Conservation (phyloP, 129 eudicot genomes). For the Chrysanthemum lavandulifolium region DNA sequence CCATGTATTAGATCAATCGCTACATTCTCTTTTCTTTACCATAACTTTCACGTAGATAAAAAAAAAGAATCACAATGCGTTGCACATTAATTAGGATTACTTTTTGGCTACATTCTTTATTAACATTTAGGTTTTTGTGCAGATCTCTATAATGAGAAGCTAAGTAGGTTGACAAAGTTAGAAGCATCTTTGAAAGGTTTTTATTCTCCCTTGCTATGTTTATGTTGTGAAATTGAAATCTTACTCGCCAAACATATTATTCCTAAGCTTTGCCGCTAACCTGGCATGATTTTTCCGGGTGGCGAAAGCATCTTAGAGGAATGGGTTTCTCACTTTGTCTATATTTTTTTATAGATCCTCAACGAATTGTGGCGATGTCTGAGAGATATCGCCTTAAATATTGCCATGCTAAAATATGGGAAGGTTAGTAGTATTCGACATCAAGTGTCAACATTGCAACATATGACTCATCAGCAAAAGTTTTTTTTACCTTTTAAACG, state of each 20-base stretch:
- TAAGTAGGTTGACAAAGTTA: not conserved
- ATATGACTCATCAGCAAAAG: not conserved
- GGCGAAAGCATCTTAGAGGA: not conserved
- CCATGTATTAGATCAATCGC: no score
- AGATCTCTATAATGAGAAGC: not conserved
- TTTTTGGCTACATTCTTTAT: no score
- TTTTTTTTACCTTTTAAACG: not conserved
- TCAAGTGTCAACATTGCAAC: not conserved
- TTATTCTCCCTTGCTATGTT: not conserved
- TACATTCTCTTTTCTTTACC: no score
- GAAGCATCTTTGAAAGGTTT: not conserved
- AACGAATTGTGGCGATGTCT: not conserved
- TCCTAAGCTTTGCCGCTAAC: not conserved
- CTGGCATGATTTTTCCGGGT: not conserved
- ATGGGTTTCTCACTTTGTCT: not conserved
- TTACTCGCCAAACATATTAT: not conserved
- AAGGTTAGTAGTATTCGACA: not conserved
- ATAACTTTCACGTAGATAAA: no score
- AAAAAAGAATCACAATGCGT: no score
- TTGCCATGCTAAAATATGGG: not conserved
- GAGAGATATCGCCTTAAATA: not conserved
- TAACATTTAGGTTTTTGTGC: not conserved
- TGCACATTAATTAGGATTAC: no score
- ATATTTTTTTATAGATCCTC: not conserved
- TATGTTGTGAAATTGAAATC: not conserved